Conservation (phyloP, 2,329 filamentous ascomycete genomes). For the Emergomyces pasteurianus region DNA sequence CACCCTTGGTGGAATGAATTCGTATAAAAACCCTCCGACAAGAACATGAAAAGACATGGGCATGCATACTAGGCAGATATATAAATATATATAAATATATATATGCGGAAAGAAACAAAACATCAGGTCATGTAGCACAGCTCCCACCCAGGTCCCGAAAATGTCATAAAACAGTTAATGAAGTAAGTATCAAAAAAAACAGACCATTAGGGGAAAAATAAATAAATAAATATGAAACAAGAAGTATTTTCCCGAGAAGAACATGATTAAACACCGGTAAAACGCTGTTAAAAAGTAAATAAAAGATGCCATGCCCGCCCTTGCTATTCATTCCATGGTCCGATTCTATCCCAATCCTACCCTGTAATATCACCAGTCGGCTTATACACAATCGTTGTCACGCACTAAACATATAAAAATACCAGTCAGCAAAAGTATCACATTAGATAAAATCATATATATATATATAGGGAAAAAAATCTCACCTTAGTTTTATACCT, state of each 20-base stretch:
- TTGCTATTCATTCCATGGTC: too few relatives aligned
- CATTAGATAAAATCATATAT: not conserved
- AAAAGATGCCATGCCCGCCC: too few relatives aligned
- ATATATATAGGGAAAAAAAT: constrained; percentile 3
- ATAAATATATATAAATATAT: not conserved
- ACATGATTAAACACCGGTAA: not conserved
- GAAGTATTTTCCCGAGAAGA: not conserved
- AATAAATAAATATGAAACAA: too few relatives aligned
- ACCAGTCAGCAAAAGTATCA: not conserved
- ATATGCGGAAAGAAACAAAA: not conserved
- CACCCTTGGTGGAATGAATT: too few relatives aligned
- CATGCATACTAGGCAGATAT: too few relatives aligned
- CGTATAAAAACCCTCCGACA: too few relatives aligned
- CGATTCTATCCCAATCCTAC: not conserved
- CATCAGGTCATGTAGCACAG: too few relatives aligned
- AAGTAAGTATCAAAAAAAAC: too few relatives aligned
- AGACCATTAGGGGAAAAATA: too few relatives aligned
- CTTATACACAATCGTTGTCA: constrained; percentile 97
- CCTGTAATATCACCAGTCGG: constrained; percentile 45
- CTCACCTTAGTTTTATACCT: constrained; percentile 76
- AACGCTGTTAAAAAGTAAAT: too few relatives aligned
- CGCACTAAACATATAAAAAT: constrained; percentile 62
- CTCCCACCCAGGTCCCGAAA: too few relatives aligned
- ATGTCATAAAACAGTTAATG: too few relatives aligned
- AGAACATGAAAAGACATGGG: not conserved